Conservation (phyloP, 257 asterid genomes). For the Haberlea rhodopensis region DNA sequence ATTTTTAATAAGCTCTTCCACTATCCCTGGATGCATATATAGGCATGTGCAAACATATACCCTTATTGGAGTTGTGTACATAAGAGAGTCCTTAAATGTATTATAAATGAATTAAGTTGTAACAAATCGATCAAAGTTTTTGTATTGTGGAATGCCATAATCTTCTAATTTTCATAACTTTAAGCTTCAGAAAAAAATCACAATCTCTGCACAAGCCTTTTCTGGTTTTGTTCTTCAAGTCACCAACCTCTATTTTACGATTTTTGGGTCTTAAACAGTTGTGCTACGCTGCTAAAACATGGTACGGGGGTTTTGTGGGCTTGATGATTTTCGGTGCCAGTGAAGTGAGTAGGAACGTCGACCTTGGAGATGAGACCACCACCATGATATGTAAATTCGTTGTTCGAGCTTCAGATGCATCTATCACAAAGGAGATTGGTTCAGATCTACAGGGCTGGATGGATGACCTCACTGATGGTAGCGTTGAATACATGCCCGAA, state of each 20-base stretch:
- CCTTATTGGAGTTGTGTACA: neutral
- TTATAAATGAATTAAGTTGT: neutral
- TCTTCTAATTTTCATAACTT: neutral
- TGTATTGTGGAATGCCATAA: neutral
- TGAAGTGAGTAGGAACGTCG: constrained; percentile 88
- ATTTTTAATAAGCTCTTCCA: neutral
- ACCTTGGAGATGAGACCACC: constrained; percentile 88
- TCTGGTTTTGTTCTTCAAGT: neutral
- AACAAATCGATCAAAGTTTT: neutral
- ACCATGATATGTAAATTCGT: constrained; percentile 92
- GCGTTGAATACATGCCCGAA: constrained; percentile 82
- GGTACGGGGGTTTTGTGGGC: constrained; percentile 85
- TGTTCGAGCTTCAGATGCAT: constrained; percentile 82
- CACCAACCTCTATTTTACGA: neutral
- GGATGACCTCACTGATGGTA: constrained; percentile 86
- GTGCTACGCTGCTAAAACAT: constrained; percentile 89
- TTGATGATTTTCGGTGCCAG: constrained; percentile 92
- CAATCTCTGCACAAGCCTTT: neutral
- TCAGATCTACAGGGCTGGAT: constrained; percentile 87
- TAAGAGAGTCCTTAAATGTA: neutral
- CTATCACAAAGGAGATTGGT: constrained; percentile 70
- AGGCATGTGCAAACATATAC: neutral
- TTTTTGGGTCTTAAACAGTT: constrained; percentile 42
- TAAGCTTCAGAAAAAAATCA: neutral
- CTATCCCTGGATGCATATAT: neutral